Base-by-base conservation (phyloP, 2,329 filamentous ascomycete genomes). In the Fulvia fulva region DNA sequence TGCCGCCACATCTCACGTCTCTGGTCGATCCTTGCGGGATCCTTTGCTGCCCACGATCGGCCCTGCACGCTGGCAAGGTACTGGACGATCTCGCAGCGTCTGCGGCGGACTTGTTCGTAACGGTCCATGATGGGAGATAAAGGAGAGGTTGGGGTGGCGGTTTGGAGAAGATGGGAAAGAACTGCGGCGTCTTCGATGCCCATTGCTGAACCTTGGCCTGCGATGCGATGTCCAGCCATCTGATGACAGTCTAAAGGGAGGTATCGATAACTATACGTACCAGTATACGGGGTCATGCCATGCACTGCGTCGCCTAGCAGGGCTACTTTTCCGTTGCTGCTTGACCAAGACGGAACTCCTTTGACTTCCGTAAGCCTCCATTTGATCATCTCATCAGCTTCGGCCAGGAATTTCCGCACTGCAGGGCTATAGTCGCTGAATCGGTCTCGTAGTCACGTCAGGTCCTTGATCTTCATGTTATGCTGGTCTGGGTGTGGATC, bases 201-300 rank as follows among this genome's bases (percentile, higher is more conserved):
- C 55, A 53, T 57, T 14, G 49, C 49, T 12, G 37, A 37, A 11
- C 55, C 55, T 53, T 57, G 55, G n/a, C 55, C 37, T 19, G n/a
- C n/a, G 37, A n/a, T 5, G 14, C 14, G n/a, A n/a, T 16, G 30
- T 4, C 9, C 9, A 14, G 30, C 16, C 8, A n/a, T n/a, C n/a
- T n/a, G n/a, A n/a, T n/a, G n/a, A n/a, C n/a, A n/a, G n/a, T n/a
- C n/a, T n/a, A n/a, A n/a, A n/a, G n/a, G n/a, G n/a, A n/a, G n/a
- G 2, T 7, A 32, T 12, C 12, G 8, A 32, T 7, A 32, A 32
- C 28, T 32, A 5, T 12, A 19, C 37, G 37, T n/a, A 41, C 37
- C 55, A 16, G 55, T 43, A 30, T 47, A 53, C 7, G 55, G 55
- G 2, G 30, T 47, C 47, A 47, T 44, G 3, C 37, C 41, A 21